Evolutionary conservation across 768 basidiomycete genomes (phyloP).

Genomic region (Tulasnella sp.): DNA sequence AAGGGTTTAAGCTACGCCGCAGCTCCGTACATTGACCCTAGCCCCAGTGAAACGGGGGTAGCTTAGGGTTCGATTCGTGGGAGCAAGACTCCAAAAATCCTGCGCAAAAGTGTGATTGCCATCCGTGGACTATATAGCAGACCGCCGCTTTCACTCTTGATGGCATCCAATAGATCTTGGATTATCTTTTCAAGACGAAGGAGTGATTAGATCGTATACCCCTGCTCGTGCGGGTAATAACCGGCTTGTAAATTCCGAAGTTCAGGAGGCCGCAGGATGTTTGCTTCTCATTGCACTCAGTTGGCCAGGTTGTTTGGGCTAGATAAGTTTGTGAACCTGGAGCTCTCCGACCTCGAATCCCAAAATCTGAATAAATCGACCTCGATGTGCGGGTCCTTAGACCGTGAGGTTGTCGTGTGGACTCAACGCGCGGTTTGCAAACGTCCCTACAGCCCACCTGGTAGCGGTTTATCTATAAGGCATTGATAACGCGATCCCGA

Average conservation of each 20-base stretch:
- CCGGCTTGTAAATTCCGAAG: background rate
- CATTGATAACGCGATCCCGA: background rate
- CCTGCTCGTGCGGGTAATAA: background rate
- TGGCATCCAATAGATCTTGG: background rate
- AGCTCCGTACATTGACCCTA: background rate
- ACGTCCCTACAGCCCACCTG: background rate
- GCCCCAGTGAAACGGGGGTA: background rate
- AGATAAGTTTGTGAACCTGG: background rate
- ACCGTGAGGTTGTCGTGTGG: background rate
- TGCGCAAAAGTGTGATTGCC: background rate
- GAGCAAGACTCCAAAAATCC: background rate
- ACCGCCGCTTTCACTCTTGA: background rate
- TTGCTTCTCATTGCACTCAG: background rate
- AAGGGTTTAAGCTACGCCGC: background rate
- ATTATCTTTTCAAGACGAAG: background rate
- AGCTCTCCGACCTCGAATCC: background rate
- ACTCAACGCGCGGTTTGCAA: constrained; percentile 13
- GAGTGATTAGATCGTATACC: background rate
- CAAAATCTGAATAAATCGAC: background rate
- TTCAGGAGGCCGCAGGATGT: background rate
- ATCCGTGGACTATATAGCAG: background rate
- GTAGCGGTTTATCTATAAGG: background rate
- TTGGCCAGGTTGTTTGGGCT: background rate
- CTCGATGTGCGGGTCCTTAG: background rate
- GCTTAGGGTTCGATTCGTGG: background rate